phyloP scores from a whole-genome alignment of 805 yeast species.

The Suhomyces xylopsoci region DNA sequence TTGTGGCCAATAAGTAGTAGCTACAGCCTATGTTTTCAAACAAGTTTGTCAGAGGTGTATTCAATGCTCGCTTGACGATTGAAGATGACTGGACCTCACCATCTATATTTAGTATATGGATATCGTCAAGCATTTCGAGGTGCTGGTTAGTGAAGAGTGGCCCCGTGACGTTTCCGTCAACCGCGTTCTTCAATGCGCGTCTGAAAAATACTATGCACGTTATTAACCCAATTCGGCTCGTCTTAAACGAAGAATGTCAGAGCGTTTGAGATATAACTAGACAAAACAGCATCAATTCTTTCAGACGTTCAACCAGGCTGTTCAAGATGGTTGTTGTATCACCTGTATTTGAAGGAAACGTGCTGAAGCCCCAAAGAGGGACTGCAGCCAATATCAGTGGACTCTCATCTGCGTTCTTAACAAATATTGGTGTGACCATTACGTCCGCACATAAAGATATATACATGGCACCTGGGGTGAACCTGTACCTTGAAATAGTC shows the following conservation, averaged over 20 bases:
- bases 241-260: neutral
- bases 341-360: neutral
- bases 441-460: neutral
- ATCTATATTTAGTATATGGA: too few relatives aligned
- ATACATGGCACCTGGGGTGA: neutral
- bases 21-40: too few relatives aligned
- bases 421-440: neutral
- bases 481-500: neutral
- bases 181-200: neutral
- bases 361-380: neutral
- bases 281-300: neutral
- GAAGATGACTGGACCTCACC: too few relatives aligned
- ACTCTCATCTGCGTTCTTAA: neutral
- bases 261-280: neutral
- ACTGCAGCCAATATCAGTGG: neutral
- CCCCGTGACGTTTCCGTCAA: neutral
- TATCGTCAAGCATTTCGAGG: too few relatives aligned
- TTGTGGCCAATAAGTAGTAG: too few relatives aligned
- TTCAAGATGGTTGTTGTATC: neutral
- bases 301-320: neutral
- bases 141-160: neutral
- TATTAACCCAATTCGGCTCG: neutral
- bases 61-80: too few relatives aligned
- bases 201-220: neutral
- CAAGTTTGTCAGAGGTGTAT: too few relatives aligned